A percentile compares a stretch with the other conserved stretches of the same genome.
Conservation (phyloP, 2,329 filamentous ascomycete genomes). For the Colletotrichum chlorophyti region DNA sequence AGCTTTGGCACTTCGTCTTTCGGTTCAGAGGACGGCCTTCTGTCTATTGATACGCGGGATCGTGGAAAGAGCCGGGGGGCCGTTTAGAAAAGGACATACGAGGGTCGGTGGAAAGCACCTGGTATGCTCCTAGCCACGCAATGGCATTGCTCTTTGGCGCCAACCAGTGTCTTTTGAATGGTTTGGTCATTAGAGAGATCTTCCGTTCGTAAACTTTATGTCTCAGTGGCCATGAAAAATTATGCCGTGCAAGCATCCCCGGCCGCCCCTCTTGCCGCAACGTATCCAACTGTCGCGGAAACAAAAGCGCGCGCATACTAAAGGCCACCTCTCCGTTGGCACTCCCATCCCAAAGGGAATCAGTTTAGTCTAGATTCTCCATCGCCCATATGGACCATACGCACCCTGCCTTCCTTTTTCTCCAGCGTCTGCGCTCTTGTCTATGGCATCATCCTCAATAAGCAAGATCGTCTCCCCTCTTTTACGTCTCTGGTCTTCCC, state of each 20-base stretch:
- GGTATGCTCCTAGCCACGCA: too few species aligned
- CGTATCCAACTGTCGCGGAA: slow-evolving; percentile 19
- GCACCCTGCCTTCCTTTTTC: background rate
- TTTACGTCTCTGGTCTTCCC: background rate
- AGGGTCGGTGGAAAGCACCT: too few species aligned
- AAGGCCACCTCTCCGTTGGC: slow-evolving; percentile 8
- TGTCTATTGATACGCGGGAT: too few species aligned
- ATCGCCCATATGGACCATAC: background rate
- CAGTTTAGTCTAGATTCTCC: slow-evolving; percentile 24
- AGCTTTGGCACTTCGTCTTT: too few species aligned
- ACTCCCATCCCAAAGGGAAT: slow-evolving; percentile 7
- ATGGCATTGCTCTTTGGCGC: background rate
- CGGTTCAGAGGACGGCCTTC: too few species aligned
- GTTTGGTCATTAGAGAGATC: slow-evolving; percentile 21
- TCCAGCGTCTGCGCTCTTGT: background rate
- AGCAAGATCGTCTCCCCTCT: background rate
- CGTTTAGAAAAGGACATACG: too few species aligned
- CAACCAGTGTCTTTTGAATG: background rate
- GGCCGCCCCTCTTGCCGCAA: background rate
- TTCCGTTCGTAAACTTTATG: slow-evolving; percentile 22
- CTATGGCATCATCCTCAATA: background rate
- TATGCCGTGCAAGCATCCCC: slow-evolving; percentile 19
- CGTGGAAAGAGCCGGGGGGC: too few species aligned
- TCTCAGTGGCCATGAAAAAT: slow-evolving; percentile 9
- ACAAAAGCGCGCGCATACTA: slow-evolving; percentile 1